A percentile compares a stretch with the other conserved stretches of the same genome.
Conservation (phyloP, 2,329 filamentous ascomycete species). For the Cordyceps farinosa region DNA sequence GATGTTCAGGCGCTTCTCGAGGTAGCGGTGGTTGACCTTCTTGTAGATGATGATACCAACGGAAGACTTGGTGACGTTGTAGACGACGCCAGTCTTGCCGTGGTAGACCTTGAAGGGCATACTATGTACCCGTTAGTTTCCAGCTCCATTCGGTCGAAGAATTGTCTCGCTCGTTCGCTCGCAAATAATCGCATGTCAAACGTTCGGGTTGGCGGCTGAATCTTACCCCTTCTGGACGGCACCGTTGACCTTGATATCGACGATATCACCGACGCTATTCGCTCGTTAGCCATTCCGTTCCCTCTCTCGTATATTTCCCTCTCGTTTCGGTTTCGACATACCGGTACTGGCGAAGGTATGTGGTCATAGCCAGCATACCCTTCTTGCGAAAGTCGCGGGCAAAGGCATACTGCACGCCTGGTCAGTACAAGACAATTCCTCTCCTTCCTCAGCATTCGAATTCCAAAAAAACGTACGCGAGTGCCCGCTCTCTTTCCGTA, state of each 20-base stretch:
- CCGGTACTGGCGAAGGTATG: constrained; percentile 93
- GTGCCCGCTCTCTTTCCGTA: constrained; percentile 84
- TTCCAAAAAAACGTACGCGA: constrained; percentile 58
- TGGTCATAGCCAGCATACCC: constrained; percentile 88
- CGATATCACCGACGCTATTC: constrained; percentile 88
- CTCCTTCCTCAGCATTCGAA: constrained; percentile 11
- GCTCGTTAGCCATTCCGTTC: constrained; percentile 13
- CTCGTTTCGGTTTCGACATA: constrained; percentile 33
- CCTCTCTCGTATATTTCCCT: constrained; percentile 39
- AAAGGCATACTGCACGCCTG: constrained; percentile 71
- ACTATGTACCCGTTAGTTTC: constrained; percentile 50
- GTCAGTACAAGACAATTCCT: constrained; percentile 28
- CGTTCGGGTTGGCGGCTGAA: constrained; percentile 7
- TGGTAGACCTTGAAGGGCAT: constrained; percentile 99
- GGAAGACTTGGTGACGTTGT: constrained; percentile 98
- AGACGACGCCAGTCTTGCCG: constrained; percentile 96
- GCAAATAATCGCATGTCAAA: constrained; percentile 2
- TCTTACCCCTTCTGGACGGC: constrained; percentile 94
- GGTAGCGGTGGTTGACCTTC: constrained; percentile 98
- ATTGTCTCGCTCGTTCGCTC: background rate
- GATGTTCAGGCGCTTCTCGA: constrained; percentile 99
- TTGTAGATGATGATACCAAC: constrained; percentile 99
- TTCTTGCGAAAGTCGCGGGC: constrained; percentile 90
- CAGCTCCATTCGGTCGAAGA: background rate
- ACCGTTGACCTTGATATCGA: constrained; percentile 98